Percentiles rank a stretch among this genome's conserved stretches.
Evolutionary conservation across 345 rosid species (phyloP).

Genomic region (Streptanthus diversifolius): DNA sequence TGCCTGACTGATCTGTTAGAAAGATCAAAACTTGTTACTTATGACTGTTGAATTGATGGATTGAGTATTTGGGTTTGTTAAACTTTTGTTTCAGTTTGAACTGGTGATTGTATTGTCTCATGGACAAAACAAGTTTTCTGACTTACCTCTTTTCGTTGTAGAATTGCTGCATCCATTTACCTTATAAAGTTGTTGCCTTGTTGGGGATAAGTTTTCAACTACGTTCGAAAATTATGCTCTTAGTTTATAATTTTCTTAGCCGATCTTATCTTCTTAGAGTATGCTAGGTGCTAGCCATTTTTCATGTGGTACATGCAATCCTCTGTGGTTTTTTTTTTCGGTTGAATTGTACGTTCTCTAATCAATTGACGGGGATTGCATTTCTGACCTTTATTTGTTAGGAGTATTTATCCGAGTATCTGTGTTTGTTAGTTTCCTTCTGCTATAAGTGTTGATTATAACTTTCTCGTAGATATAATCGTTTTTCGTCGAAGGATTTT

Average conservation of each 20-base stretch:
- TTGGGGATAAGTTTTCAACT: background rate
- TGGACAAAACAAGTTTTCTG: background rate
- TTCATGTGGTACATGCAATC: background rate
- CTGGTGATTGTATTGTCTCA: slow-evolving; percentile 13
- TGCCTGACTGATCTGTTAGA: slow-evolving; percentile 1
- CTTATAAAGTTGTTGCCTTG: background rate
- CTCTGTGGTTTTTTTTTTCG: background rate
- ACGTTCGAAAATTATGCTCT: background rate
- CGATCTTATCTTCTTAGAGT: background rate
- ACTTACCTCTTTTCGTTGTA: background rate
- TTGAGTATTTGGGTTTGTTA: background rate
- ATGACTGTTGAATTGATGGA: background rate
- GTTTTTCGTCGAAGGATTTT: background rate
- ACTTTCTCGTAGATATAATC: background rate
- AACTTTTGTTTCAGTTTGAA: background rate
- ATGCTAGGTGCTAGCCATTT: background rate
- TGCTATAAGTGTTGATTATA: background rate
- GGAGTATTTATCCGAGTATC: background rate
- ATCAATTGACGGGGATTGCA: background rate
- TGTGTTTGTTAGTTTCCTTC: background rate
- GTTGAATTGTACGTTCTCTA: background rate
- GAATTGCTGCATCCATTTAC: background rate
- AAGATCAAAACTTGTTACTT: background rate
- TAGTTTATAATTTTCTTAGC: background rate
- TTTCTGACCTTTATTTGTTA: slow-evolving; percentile 4